phyloP scores from a whole-genome alignment of 352 stramenopile species.

The Globisporangium irregulare region DNA sequence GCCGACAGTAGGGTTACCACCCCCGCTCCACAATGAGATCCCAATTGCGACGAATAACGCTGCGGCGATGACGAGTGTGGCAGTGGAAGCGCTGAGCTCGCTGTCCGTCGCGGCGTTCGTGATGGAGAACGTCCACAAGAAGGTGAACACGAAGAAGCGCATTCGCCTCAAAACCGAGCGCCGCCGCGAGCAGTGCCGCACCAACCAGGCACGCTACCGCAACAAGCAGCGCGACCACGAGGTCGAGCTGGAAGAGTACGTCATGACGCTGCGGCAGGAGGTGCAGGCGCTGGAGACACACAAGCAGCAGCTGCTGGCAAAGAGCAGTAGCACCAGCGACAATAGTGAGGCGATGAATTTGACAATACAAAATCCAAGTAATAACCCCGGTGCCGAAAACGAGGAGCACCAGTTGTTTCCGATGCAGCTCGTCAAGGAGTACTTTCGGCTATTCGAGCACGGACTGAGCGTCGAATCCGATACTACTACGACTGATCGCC shows the following conservation, averaged over 20 bases:
- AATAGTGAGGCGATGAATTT: neutral
- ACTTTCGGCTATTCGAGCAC: constrained; percentile 25
- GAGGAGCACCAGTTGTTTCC: neutral
- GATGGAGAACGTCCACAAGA: neutral
- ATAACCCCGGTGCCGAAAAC: neutral
- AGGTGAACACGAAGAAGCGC: constrained; percentile 12
- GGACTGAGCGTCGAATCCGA: neutral
- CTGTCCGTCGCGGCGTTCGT: neutral
- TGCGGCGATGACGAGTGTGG: neutral
- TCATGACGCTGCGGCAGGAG: constrained; percentile 18
- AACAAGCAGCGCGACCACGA: constrained; percentile 21
- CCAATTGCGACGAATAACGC: neutral
- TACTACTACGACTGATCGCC: neutral
- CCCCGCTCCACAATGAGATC: neutral
- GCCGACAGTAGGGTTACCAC: neutral
- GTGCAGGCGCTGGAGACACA: constrained; percentile 26
- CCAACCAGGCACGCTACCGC: constrained; percentile 34
- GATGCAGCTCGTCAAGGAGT: constrained; percentile 11
- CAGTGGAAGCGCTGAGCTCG: neutral
- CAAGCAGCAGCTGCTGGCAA: constrained; percentile 2
- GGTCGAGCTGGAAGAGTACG: constrained; percentile 17
- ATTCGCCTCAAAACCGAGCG: constrained; percentile 25
- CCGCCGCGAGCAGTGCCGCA: constrained; percentile 30
- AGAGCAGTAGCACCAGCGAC: neutral
- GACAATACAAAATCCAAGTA: neutral